Percentiles rank a stretch among this genome's conserved stretches.
Evolutionary conservation across 2,329 filamentous ascomycete species (phyloP).

Genomic region (Talaromyces atroroseus): DNA sequence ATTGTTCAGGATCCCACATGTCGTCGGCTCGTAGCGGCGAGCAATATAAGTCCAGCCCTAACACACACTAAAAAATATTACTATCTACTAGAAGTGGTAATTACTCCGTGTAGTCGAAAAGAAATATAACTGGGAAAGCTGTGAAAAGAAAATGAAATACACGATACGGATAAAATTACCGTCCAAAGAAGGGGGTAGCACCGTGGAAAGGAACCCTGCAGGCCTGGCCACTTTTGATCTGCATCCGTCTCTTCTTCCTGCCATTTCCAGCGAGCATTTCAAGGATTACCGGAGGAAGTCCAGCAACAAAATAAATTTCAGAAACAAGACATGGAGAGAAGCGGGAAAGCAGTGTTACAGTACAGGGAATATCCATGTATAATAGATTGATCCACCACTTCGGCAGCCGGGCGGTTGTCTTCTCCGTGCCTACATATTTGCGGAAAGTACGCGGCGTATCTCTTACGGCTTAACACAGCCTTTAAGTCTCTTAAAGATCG

Average conservation of each 20-base stretch:
- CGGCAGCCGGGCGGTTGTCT: background rate
- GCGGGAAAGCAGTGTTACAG: background rate
- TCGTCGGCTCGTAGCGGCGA: background rate
- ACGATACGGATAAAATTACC: background rate
- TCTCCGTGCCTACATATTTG: background rate
- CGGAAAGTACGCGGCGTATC: background rate
- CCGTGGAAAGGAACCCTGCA: background rate
- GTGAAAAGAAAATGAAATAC: background rate
- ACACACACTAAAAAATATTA: constrained; percentile 2
- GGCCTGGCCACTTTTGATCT: background rate
- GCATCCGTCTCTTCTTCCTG: background rate
- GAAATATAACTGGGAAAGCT: background rate
- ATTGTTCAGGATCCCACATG: background rate
- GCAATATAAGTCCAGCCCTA: background rate
- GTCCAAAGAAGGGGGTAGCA: background rate
- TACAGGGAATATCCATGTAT: constrained; percentile 2
- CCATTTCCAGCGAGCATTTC: background rate
- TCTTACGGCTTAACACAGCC: background rate
- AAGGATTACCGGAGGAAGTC: background rate
- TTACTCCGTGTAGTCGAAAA: background rate
- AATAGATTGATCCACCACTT: background rate
- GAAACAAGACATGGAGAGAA: background rate
- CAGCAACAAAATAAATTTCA: background rate
- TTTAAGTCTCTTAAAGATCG: background rate
- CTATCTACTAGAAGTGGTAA: constrained; percentile 2